phyloP scores from a whole-genome alignment of 2,329 filamentous ascomycete genomes.

The Ceratocystiopsis minuta region DNA sequence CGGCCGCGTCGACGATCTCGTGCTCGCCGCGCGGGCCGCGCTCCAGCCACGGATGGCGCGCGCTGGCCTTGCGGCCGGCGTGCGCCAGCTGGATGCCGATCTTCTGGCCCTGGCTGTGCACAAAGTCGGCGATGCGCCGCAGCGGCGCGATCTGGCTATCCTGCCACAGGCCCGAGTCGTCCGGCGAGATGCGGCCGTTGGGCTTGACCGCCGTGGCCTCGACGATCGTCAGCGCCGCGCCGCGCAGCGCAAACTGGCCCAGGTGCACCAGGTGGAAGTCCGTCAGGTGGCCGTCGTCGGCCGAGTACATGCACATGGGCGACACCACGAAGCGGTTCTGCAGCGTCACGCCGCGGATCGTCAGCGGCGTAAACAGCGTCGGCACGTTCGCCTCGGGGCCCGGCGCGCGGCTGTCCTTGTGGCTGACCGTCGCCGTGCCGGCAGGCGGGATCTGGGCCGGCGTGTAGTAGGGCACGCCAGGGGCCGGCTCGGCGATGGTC shows the following conservation, averaged over 20 bases:
- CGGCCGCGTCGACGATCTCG: conserved; percentile 33
- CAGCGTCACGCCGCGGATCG: conserved; percentile 32
- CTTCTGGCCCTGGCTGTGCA: conserved; percentile 60
- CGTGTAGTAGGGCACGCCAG: conserved; percentile 33
- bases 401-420: conserved; percentile 6
- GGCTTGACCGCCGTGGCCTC: conserved; percentile 63
- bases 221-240: conserved; percentile 54
- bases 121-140: conserved; percentile 54
- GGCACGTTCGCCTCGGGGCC: conserved; percentile 17
- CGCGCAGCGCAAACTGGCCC: conserved; percentile 59
- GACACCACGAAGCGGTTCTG: conserved; percentile 39
- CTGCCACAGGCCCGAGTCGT: conserved; percentile 67
- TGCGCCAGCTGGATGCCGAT: conserved; percentile 69
- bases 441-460: conserved; percentile 32
- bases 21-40: conserved; percentile 31
- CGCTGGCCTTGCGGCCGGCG: conserved; percentile 53
- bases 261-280: conserved; percentile 72
- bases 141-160: conserved; percentile 65
- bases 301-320: conserved; percentile 45
- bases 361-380: conserved; percentile 38
- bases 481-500: conserved; percentile 19
- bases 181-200: conserved; percentile 67
- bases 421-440: conserved; percentile 24
- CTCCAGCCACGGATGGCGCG: conserved; percentile 37
- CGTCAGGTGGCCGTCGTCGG: conserved; percentile 48